Evolutionary conservation across 2,329 filamentous ascomycete species (phyloP), one percentile per base, ranked within the genome.

Genomic region (Stagonosporopsis rhizophila): DNA sequence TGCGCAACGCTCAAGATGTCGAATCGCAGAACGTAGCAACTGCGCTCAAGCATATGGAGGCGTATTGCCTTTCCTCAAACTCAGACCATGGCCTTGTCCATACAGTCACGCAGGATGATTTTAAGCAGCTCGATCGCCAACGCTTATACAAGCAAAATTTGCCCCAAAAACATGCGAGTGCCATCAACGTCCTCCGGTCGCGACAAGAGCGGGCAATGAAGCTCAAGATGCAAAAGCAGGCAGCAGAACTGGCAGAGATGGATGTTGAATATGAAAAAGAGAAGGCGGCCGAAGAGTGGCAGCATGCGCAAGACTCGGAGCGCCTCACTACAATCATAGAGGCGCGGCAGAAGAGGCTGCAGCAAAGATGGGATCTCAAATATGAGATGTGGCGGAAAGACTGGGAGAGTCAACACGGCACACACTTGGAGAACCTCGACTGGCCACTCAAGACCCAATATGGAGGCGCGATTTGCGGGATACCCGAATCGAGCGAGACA

Each of bases 11-110:
- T 3, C 80, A 82, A 20, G 70, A 68, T 1, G 67, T 75, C 23
- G 80, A 81, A 57, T 66, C 68, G 12, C 72, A 76, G 34, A 80
- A 80, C 60, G 75, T 74, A 11, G 76, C 75, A 0, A 80, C 78
- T 2, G 79, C 79, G 0, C 63, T 82, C 3, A 78, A 77, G 56
- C 77, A 81, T 56, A 81, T 81, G 73, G 78, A 80, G 54, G 78
- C 78, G 4, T 82, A 80, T 58, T 81, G 79, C 53, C 72, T 73
- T 5, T 79, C 78, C 12, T 71, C 65, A 15, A 66, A 62, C 34
- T 58, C 61, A 20, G 49, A 65, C 4, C 58, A 68, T 27, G 67
- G 59, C 3, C 57, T 70, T n/a, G 41, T 60, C 17, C 68, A 79
- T 23, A 59, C 55, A 0, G 75, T 82, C n/a, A 80, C 79, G 1